Evolutionary conservation across 257 asterid genomes (phyloP).

Genomic region (Paraleonurus japonicus): DNA sequence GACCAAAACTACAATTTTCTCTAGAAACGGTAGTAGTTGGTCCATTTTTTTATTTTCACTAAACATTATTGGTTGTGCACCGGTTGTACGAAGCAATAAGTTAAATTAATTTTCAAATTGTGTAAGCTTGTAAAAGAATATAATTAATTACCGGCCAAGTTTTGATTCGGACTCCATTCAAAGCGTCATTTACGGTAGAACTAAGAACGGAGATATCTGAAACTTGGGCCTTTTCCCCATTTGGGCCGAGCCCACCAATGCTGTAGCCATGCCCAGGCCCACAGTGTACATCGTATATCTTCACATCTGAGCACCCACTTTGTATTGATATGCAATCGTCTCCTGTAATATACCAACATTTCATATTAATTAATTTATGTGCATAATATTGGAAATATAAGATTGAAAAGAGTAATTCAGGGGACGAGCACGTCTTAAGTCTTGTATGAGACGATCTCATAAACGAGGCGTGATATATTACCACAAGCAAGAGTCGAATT

Average conservation of each 20-base stretch:
- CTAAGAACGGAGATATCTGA: conserved; percentile 1
- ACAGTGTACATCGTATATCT: conserved; percentile 17
- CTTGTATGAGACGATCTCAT: too few relatives aligned
- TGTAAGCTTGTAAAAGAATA: too few relatives aligned
- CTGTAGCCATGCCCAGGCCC: conserved; percentile 44
- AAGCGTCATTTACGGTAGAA: conserved; percentile 13
- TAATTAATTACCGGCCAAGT: conserved; percentile 46
- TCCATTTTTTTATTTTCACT: too few relatives aligned
- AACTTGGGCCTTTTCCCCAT: background rate
- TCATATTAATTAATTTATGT: background rate
- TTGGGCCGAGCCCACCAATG: conserved; percentile 26
- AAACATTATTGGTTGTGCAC: too few relatives aligned
- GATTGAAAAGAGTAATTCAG: background rate
- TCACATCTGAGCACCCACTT: conserved; percentile 18
- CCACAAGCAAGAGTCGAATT: conserved; percentile 28
- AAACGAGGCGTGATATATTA: too few relatives aligned
- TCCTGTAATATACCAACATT: conserved; percentile 8
- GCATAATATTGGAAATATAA: background rate
- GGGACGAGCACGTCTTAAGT: too few relatives aligned
- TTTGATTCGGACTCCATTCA: conserved; percentile 37
- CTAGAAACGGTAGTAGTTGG: too few relatives aligned
- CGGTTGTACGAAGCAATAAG: too few relatives aligned
- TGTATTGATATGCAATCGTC: conserved; percentile 37
- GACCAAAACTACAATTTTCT: too few relatives aligned
- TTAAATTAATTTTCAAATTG: too few relatives aligned